Percentiles rank a stretch among this genome's conserved stretches.
Evolutionary conservation across 179 eudicot genomes (phyloP).

Genomic region (Amaranthus tricolor): DNA sequence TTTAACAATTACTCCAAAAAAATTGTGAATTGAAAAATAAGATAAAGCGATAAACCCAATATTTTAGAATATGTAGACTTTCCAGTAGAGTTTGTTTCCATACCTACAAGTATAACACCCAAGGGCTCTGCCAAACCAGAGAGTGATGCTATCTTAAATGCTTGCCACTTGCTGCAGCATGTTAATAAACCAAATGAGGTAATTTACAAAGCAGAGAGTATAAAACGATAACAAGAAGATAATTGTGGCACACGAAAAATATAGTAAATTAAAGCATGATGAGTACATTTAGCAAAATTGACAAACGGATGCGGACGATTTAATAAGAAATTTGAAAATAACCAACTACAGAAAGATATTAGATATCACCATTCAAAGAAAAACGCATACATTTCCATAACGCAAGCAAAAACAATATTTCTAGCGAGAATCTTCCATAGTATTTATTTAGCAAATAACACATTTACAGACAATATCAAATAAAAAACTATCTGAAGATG

Average conservation of each 20-base stretch:
- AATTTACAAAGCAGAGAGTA: not conserved
- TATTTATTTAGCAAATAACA: not conserved
- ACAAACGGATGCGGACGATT: not conserved
- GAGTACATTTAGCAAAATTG: not conserved
- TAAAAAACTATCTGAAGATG: not conserved
- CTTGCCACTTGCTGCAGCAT: slow-evolving; percentile 90
- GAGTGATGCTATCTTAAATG: slow-evolving; percentile 91
- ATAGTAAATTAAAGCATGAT: not conserved
- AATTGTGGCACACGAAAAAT: not conserved
- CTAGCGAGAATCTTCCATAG: not conserved
- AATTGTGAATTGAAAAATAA: not conserved
- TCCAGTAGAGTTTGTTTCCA: slow-evolving; percentile 11
- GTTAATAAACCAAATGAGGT: slow-evolving; percentile 14
- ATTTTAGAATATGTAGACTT: not conserved
- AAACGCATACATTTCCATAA: not conserved
- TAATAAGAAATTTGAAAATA: no score
- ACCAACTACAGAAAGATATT: not conserved
- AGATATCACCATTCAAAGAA: not conserved
- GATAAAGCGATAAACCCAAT: not conserved
- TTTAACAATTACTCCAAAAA: not conserved
- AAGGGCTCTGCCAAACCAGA: slow-evolving; percentile 95
- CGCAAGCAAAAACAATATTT: not conserved
- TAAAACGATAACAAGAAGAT: not conserved
- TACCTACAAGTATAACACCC: slow-evolving; percentile 92
- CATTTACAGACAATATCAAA: not conserved